Conservation (phyloP, 2,329 filamentous ascomycete species). For the Lecanicillium sp. region DNA sequence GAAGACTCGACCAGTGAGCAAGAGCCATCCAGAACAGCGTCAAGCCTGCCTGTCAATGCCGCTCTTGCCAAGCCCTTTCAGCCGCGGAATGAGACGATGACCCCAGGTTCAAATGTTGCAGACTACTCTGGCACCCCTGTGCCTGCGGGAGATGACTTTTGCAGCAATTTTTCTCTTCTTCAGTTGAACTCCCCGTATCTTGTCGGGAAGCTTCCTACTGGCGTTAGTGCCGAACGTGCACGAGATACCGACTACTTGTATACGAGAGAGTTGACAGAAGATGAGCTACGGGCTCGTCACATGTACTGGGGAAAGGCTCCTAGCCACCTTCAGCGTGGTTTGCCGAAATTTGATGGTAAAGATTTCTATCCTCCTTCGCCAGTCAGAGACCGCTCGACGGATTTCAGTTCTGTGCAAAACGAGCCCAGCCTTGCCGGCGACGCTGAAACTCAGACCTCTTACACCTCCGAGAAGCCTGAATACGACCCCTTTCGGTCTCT, state of each 20-base stretch:
- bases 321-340: constrained; percentile 37
- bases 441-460: no score
- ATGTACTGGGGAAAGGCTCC: constrained; percentile 54
- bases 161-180: constrained; percentile 7
- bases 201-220: constrained; percentile 40
- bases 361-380: constrained; percentile 55
- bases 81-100: constrained; percentile 17
- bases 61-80: constrained; percentile 42
- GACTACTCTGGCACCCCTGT: constrained; percentile 6
- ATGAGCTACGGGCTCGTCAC: constrained; percentile 49
- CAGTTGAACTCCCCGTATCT: constrained; percentile 38
- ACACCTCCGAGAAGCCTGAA: constrained; percentile 2
- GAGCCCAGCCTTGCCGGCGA: background rate
- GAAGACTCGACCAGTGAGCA: constrained; percentile 11
- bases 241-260: constrained; percentile 44
- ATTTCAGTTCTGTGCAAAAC: background rate
- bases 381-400: constrained; percentile 24
- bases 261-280: constrained; percentile 45
- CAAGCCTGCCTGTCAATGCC: constrained; percentile 34
- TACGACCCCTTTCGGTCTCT: constrained; percentile 16
- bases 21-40: constrained; percentile 23
- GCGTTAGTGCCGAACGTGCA: constrained; percentile 31
- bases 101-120: constrained; percentile 9
- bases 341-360: constrained; percentile 58
- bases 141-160: background rate